Evolutionary conservation across 345 rosid genomes (phyloP).

Genomic region (Lepidium africanum): DNA sequence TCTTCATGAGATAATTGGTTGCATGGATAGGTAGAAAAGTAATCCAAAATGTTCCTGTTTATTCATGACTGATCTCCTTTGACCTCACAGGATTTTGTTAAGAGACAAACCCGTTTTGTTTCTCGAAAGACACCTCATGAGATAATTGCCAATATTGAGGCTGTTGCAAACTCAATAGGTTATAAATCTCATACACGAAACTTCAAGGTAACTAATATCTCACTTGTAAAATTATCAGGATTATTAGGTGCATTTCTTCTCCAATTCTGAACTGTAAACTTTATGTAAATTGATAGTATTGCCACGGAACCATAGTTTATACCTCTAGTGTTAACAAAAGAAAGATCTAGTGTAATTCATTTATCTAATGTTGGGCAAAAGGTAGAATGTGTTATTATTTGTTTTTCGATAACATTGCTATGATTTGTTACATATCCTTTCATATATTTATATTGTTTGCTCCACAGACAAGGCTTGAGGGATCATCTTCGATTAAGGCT

Average conservation of each 20-base stretch:
- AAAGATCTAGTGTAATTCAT: neutral
- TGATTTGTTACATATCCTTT: neutral
- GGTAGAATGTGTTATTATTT: neutral
- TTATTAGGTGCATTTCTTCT: neutral
- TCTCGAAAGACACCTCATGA: conserved; percentile 60
- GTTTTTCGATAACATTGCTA: neutral
- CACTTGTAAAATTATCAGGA: neutral
- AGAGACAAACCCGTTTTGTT: conserved; percentile 82
- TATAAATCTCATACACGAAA: conserved; percentile 59
- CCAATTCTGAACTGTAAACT: neutral
- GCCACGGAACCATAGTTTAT: neutral
- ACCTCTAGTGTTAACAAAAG: neutral
- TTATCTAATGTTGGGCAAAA: neutral
- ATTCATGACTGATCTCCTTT: neutral
- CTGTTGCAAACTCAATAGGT: conserved; percentile 59
- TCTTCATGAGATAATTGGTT: neutral
- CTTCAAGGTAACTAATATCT: conserved; percentile 56
- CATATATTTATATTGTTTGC: neutral
- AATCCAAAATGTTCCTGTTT: neutral
- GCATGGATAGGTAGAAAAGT: neutral
- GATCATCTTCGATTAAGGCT: conserved; percentile 43
- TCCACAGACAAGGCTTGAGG: conserved; percentile 67
- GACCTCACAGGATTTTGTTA: conserved; percentile 56
- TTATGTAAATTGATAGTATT: neutral
- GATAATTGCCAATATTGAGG: conserved; percentile 60